Evolutionary conservation across 2,329 filamentous ascomycete genomes (phyloP).

Genomic region (Sphaerulina vaccinii): DNA sequence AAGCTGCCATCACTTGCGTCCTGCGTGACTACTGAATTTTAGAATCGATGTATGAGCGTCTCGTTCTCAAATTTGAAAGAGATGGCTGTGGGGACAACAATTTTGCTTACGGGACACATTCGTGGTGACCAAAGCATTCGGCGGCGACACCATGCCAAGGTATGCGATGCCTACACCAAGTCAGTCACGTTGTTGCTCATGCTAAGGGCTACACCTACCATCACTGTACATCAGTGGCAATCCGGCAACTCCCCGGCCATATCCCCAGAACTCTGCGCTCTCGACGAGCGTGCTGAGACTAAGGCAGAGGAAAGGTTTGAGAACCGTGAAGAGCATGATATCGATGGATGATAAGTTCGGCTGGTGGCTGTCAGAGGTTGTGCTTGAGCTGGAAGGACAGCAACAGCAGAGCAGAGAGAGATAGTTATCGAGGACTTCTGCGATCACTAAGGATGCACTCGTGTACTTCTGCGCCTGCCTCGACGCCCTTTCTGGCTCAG

Average conservation of each 20-base stretch:
- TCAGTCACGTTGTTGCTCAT: constrained; percentile 2
- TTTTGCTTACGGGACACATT: constrained; percentile 25
- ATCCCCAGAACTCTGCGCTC: constrained; percentile 18
- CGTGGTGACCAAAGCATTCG: constrained; percentile 16
- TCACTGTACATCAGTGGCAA: constrained; percentile 24
- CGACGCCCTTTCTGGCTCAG: too few species aligned
- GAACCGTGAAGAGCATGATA: neutral
- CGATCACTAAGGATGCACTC: too few species aligned
- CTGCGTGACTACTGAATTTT: constrained; percentile 20
- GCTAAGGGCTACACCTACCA: constrained; percentile 6
- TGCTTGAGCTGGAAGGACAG: too few species aligned
- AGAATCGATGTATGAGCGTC: constrained; percentile 16
- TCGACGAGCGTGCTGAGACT: neutral
- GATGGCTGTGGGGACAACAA: neutral
- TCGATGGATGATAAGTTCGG: neutral
- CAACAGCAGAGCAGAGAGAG: too few species aligned
- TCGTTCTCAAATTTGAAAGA: neutral
- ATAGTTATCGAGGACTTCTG: too few species aligned
- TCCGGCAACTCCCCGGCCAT: constrained; percentile 23
- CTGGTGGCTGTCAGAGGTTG: too few species aligned
- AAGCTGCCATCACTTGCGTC: constrained; percentile 13
- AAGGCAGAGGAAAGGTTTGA: constrained; percentile 3
- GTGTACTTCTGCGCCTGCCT: too few species aligned
- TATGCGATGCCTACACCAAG: constrained; percentile 16
- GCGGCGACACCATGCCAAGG: constrained; percentile 16